Percentiles rank a stretch among this genome's conserved stretches.
Evolutionary conservation across 371 early-diverging fungal genomes (phyloP).

Genomic region (Thermomucor indicae-seudaticae): DNA sequence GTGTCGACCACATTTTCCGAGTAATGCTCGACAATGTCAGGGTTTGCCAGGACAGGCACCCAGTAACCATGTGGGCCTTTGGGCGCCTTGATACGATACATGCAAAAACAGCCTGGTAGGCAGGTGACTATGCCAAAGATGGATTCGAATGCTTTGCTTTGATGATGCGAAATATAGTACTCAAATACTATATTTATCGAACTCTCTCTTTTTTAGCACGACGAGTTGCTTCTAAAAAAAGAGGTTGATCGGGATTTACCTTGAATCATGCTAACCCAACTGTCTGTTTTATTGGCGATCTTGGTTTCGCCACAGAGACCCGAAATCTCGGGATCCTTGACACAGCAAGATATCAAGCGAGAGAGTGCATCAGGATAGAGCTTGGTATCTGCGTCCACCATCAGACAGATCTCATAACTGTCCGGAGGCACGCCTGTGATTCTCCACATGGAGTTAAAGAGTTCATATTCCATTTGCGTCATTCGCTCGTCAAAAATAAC

Average conservation of each 20-base stretch:
- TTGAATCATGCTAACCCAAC: slow-evolving; percentile 93
- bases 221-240: background rate
- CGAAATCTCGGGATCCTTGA: slow-evolving; percentile 70
- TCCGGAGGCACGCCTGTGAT: slow-evolving; percentile 81
- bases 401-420: slow-evolving; percentile 84
- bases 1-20: slow-evolving; percentile 96
- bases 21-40: slow-evolving; percentile 94
- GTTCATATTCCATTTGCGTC: slow-evolving; percentile 93
- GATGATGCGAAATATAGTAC: slow-evolving; percentile 94
- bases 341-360: slow-evolving; percentile 69
- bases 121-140: slow-evolving; percentile 97
- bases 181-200: slow-evolving; percentile 66
- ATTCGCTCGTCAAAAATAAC: slow-evolving; percentile 94
- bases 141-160: slow-evolving; percentile 91
- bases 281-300: slow-evolving; percentile 78
- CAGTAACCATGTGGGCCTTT: slow-evolving; percentile 74
- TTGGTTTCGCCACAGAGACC: slow-evolving; percentile 89
- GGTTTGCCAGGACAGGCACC: slow-evolving; percentile 89
- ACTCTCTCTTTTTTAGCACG: background rate
- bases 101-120: slow-evolving; percentile 96
- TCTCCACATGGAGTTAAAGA: slow-evolving; percentile 86
- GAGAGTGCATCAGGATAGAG: slow-evolving; percentile 75
- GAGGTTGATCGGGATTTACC: slow-evolving; percentile 17
- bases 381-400: slow-evolving; percentile 98
- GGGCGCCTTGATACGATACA: slow-evolving; percentile 89